Conservation (phyloP, 371 early-diverging fungal genomes). For the Chytridium lagenaria region DNA sequence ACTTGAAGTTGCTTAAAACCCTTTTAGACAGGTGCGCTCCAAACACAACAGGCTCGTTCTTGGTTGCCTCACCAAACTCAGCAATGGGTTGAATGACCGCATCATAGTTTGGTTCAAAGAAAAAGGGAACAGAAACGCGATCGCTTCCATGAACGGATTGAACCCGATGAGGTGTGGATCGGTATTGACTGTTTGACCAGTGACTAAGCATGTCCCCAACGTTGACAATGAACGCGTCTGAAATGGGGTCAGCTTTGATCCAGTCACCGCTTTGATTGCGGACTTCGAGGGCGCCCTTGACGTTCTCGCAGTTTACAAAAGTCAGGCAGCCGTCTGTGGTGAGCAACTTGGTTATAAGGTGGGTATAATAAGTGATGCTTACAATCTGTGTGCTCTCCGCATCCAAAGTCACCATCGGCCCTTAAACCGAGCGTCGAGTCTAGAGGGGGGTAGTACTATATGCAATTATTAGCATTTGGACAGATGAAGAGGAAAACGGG, state of each 20-base stretch:
- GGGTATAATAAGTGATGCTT: constrained; percentile 5
- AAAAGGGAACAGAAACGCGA: constrained; percentile 53
- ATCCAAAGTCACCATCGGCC: constrained; percentile 39
- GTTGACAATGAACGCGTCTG: constrained; percentile 50
- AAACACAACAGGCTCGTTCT: constrained; percentile 45
- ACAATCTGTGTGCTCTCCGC: constrained; percentile 56
- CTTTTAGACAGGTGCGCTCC: constrained; percentile 52
- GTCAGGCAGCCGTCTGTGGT: constrained; percentile 46
- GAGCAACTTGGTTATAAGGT: neutral
- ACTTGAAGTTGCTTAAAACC: constrained; percentile 43
- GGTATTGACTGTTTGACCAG: constrained; percentile 54
- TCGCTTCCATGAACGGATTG: constrained; percentile 44
- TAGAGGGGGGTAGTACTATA: constrained; percentile 35
- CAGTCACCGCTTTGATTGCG: constrained; percentile 48
- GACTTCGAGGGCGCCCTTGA: constrained; percentile 52
- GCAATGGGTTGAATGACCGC: constrained; percentile 44
- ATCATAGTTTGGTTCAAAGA: constrained; percentile 55
- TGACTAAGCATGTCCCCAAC: constrained; percentile 57
- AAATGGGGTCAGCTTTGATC: constrained; percentile 53
- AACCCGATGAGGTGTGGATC: constrained; percentile 56
- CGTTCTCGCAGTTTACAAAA: constrained; percentile 48
- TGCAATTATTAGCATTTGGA: too few species aligned
- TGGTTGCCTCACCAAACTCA: constrained; percentile 13
- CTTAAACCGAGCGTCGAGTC: constrained; percentile 20
- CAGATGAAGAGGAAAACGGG: neutral